Base-by-base conservation (phyloP, 164 flowering plant species). In the Vitis labrusca region DNA sequence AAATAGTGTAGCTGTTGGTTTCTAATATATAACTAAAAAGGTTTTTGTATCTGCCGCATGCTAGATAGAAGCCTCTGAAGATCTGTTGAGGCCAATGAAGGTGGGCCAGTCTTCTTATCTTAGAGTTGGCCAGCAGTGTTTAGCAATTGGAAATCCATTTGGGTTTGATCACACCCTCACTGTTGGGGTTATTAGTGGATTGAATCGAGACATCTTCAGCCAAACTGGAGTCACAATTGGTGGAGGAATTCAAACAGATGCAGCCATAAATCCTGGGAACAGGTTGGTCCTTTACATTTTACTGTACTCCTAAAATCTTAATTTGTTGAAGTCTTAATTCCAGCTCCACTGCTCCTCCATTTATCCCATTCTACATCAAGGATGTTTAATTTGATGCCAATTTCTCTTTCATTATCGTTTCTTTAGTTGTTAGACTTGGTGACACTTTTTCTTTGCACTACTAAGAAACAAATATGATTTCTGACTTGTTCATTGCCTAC, bases 181-280 rank as follows among this genome's bases (percentile, higher is more conserved):
- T 23, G 95, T 90, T 77, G 99, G 99, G 12, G 97, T 94, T 47
- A 85, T 94, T 57, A 92, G 97, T 81, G 99, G 97, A 69, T 74
- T 94, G 52, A 88, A 92, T 78, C 85, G 99, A 68, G 99, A 94
- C 76, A 94, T 94, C 70, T 86, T 81, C 75, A 94, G 97, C 80
- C 91, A 88, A 80, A 75, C 97, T 67, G 97, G 98, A 75, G 91
- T 92, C 47, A 92, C 97, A 58, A 88, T 92, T 76, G 89, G 91
- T 76, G 99, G 97, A 16, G 97, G 99, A 54, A 88, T 94, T 76
- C 99, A 94, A 83, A 94, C 99, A 72, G 99, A 94, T 86, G 99
- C 99, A 65, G 94, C 97, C 65, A 94, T 94, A 73, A 94, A 94
- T 79, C 99, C 97, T 52, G 99, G 99, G 63, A 94, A 94, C 83